Conservation (phyloP, 345 rosid genomes). For the Pistacia integerrima region DNA sequence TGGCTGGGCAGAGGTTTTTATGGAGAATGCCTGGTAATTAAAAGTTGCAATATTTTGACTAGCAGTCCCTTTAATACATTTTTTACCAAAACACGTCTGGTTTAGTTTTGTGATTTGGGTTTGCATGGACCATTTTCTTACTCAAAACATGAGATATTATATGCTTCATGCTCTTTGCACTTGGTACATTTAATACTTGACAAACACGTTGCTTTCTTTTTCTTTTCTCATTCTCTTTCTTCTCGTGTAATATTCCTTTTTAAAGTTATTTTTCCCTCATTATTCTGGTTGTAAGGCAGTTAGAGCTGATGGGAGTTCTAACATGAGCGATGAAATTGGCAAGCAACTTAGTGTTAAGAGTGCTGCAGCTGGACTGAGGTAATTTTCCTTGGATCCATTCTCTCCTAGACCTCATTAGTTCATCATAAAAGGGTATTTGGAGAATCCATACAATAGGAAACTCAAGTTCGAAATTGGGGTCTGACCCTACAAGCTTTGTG, state of each 20-base stretch:
- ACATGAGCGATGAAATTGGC: constrained; percentile 69
- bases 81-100: neutral
- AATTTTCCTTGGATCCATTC: constrained; percentile 5
- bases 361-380: constrained; percentile 83
- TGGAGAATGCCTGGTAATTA: constrained; percentile 89
- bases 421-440: neutral
- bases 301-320: constrained; percentile 69
- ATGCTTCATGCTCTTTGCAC: neutral
- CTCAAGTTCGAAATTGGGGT: too few relatives aligned
- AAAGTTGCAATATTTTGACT: neutral
- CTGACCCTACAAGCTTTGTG: too few relatives aligned
- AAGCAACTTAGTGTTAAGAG: constrained; percentile 78
- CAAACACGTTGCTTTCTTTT: neutral
- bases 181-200: neutral
- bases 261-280: neutral
- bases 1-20: constrained; percentile 83
- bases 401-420: neutral
- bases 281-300: constrained; percentile 52
- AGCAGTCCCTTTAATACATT: neutral
- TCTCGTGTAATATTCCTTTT: neutral
- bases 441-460: neutral
- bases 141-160: neutral
- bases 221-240: neutral
- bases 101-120: constrained; percentile 9
- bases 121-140: neutral